These are phyloP conservation scores for Lactarius pseudohatsudake DNA, from an alignment of 768 basidiomycete species.

Conservation along the genomic window DNA sequence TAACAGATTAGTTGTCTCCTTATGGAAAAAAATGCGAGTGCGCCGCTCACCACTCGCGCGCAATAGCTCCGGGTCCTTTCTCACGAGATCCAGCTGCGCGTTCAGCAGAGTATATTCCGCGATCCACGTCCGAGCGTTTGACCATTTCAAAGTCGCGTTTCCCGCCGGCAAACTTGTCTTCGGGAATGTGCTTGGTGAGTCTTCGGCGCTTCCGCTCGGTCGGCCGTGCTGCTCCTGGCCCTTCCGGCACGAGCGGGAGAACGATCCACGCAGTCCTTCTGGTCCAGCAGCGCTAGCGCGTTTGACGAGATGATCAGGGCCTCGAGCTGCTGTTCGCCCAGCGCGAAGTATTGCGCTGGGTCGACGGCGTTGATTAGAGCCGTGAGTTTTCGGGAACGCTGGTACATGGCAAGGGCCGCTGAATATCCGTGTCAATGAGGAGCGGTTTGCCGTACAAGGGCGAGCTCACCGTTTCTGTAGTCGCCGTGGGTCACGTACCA, in stretches of 20 bases:
- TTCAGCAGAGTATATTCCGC: conserved; percentile 74
- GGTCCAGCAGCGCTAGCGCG: conserved; percentile 78
- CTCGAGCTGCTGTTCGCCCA: conserved; percentile 71
- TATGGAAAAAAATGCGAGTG: conserved; percentile 8
- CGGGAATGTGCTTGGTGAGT: conserved; percentile 74
- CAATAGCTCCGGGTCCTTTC: conserved; percentile 60
- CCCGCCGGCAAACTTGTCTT: conserved; percentile 61
- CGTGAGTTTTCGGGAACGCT: conserved; percentile 78
- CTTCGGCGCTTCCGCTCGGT: conserved; percentile 72
- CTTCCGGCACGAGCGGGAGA: conserved; percentile 46
- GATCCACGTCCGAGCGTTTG: conserved; percentile 71
- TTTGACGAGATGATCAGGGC: conserved; percentile 88
- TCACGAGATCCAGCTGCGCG: conserved; percentile 74
- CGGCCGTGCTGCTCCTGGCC: conserved; percentile 43
- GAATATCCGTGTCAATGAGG: conserved; percentile 17
- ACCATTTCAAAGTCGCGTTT: conserved; percentile 76
- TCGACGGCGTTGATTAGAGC: conserved; percentile 37
- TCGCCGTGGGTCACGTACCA: conserved; percentile 89
- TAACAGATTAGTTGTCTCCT: conserved; percentile 9
- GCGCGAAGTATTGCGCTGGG: conserved; percentile 42
- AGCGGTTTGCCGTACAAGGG: neutral
- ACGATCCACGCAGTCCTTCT: conserved; percentile 82
- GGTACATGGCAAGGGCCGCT: conserved; percentile 95
- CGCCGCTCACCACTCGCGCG: conserved; percentile 59
- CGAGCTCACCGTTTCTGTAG: conserved; percentile 79